A percentile compares a stretch with the other conserved stretches of the same genome.
phyloP scores from a whole-genome alignment of 352 stramenopile species.

The Globisporangium rhizosaccharum region DNA sequence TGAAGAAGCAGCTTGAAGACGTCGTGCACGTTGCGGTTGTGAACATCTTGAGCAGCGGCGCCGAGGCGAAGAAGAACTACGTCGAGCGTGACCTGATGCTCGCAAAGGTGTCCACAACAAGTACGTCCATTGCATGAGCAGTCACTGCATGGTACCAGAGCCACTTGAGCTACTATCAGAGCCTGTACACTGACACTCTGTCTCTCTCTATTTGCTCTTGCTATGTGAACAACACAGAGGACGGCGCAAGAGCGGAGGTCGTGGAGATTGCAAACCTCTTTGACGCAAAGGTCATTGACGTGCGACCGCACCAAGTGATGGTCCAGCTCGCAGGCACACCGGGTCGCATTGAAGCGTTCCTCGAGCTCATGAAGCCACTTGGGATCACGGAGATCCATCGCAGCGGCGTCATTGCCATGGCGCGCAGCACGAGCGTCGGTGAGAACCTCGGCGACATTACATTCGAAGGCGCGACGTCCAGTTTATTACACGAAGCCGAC shows the following conservation, averaged over 20 bases:
- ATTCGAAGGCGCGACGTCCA: slow-evolving; percentile 70
- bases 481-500: slow-evolving; percentile 63
- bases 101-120: slow-evolving; percentile 74
- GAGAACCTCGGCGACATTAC: slow-evolving; percentile 62
- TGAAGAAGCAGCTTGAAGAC: slow-evolving; percentile 87
- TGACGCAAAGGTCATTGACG: slow-evolving; percentile 84
- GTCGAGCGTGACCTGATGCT: slow-evolving; percentile 87
- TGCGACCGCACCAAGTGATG: slow-evolving; percentile 79
- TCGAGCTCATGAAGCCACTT: slow-evolving; percentile 77
- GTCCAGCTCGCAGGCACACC: slow-evolving; percentile 75
- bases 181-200: neutral
- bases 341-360: slow-evolving; percentile 73
- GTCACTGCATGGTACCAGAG: no score
- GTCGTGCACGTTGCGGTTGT: slow-evolving; percentile 84
- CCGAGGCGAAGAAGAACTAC: slow-evolving; percentile 67
- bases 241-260: slow-evolving; percentile 63
- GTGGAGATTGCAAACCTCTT: slow-evolving; percentile 81
- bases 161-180: no score
- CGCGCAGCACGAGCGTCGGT: slow-evolving; percentile 53
- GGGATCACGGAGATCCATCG: slow-evolving; percentile 83
- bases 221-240: slow-evolving; percentile 21
- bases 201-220: neutral
- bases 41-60: slow-evolving; percentile 76
- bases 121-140: slow-evolving; percentile 25
- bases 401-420: slow-evolving; percentile 83